These are phyloP conservation scores for Sordariomycetes sp. DNA, from an alignment of 2,329 filamentous ascomycete species.

Conservation along the genomic window DNA sequence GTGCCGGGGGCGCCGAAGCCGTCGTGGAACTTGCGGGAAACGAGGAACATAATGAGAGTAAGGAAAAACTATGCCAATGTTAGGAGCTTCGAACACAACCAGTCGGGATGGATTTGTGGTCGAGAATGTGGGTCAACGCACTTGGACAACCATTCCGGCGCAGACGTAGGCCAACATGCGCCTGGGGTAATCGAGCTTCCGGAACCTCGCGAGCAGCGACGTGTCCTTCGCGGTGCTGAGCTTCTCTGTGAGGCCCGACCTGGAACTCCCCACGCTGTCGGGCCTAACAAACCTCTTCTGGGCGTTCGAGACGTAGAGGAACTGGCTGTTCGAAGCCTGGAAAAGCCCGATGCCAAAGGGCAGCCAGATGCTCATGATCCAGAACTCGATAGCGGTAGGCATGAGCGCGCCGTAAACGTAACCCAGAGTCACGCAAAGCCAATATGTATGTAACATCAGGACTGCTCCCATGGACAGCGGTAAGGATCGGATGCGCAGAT, in stretches of 20 bases:
- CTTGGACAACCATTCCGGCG: constrained; percentile 41
- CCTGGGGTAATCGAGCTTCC: constrained; percentile 27
- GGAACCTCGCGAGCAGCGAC: constrained; percentile 21
- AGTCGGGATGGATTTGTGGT: neutral
- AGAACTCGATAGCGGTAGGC: constrained; percentile 44
- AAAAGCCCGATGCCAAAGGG: constrained; percentile 54
- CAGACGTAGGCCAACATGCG: constrained; percentile 36
- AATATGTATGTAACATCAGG: constrained; percentile 25
- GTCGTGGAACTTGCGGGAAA: constrained; percentile 52
- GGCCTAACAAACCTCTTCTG: constrained; percentile 28
- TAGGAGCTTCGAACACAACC: neutral
- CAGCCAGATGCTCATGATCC: constrained; percentile 54
- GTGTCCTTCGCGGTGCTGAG: constrained; percentile 8
- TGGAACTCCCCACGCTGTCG: neutral
- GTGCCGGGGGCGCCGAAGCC: constrained; percentile 48
- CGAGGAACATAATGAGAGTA: constrained; percentile 45
- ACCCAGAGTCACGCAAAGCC: constrained; percentile 22
- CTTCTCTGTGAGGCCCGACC: neutral
- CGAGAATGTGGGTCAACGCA: constrained; percentile 16
- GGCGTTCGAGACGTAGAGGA: constrained; percentile 41
- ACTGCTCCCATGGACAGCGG: constrained; percentile 25
- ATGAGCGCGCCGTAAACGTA: constrained; percentile 24
- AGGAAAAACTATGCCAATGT: constrained; percentile 33
- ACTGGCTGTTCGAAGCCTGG: constrained; percentile 48
- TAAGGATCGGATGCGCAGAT: constrained; percentile 25